Evolutionary conservation across 345 rosid genomes (phyloP).

Genomic region (Syzygium aromaticum): DNA sequence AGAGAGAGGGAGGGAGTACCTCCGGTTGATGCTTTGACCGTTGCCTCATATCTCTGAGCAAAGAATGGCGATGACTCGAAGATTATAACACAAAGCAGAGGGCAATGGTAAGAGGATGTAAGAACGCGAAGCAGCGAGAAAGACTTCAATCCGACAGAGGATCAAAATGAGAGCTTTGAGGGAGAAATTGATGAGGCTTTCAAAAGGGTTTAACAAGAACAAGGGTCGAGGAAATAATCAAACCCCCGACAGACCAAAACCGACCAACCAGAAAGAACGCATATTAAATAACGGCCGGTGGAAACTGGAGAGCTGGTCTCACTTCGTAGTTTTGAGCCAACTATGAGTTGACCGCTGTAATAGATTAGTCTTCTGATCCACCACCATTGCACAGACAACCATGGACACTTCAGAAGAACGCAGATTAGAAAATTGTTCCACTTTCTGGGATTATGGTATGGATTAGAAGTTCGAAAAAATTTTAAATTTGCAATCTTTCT

Average conservation of each 20-base stretch:
- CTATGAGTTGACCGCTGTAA: not conserved
- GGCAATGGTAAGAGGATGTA: not conserved
- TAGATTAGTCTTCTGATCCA: not conserved
- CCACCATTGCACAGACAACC: not conserved
- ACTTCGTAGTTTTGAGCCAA: not conserved
- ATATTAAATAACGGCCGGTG: not conserved
- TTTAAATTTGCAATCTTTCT: not conserved
- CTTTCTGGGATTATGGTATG: not conserved
- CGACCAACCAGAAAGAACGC: not conserved
- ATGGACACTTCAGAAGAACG: not conserved
- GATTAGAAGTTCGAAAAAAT: not conserved
- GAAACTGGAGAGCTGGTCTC: not conserved
- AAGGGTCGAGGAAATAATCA: not conserved
- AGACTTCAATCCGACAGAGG: not conserved
- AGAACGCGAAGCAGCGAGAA: not conserved
- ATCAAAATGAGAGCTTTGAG: not conserved
- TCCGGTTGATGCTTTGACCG: conserved; percentile 25
- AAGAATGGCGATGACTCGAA: not conserved
- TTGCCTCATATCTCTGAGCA: conserved; percentile 15
- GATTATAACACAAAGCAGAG: not conserved
- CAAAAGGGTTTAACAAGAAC: not conserved
- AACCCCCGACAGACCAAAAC: not conserved
- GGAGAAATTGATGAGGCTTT: not conserved
- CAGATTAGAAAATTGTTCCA: not conserved
- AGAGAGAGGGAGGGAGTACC: conserved; percentile 15